A percentile compares a stretch with the other conserved stretches of the same genome.
phyloP scores from a whole-genome alignment of 805 yeast species.

The Kodamaea nitidulidarum region DNA sequence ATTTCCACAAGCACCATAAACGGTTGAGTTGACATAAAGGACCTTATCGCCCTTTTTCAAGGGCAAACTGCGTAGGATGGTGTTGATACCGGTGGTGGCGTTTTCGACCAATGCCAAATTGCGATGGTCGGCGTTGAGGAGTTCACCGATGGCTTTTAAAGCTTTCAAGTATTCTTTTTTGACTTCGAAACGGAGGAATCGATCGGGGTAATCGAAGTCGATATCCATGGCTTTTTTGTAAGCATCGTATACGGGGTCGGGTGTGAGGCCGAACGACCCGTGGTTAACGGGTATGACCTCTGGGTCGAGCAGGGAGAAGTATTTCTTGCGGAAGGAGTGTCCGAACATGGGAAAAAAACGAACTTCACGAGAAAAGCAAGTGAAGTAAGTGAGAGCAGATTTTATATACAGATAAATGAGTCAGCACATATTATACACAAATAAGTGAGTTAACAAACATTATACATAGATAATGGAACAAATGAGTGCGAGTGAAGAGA shows the following conservation, averaged over 20 bases:
- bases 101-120: slow-evolving; percentile 53
- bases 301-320: slow-evolving; percentile 42
- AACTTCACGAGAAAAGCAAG: too few relatives aligned
- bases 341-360: slow-evolving; percentile 36
- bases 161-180: slow-evolving; percentile 27
- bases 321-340: slow-evolving; percentile 41
- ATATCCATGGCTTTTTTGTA: slow-evolving; percentile 23
- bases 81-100: slow-evolving; percentile 59
- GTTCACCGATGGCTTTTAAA: slow-evolving; percentile 31
- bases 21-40: slow-evolving; percentile 40
- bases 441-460: too few relatives aligned
- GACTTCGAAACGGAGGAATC: slow-evolving; percentile 29
- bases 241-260: slow-evolving; percentile 43
- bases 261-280: slow-evolving; percentile 61
- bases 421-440: too few relatives aligned
- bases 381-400: not conserved
- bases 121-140: slow-evolving; percentile 45
- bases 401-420: not conserved
- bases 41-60: slow-evolving; percentile 50
- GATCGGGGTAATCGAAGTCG: slow-evolving; percentile 45
- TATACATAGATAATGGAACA: too few relatives aligned
- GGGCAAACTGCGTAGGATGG: slow-evolving; percentile 51
- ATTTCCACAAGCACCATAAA: slow-evolving; percentile 54
- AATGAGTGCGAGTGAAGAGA: too few relatives aligned
- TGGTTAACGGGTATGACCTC: slow-evolving; percentile 51